Percentiles rank a stretch among this genome's conserved stretches.
Conservation (phyloP, 441 rosid species). For the Erodium texanum region DNA sequence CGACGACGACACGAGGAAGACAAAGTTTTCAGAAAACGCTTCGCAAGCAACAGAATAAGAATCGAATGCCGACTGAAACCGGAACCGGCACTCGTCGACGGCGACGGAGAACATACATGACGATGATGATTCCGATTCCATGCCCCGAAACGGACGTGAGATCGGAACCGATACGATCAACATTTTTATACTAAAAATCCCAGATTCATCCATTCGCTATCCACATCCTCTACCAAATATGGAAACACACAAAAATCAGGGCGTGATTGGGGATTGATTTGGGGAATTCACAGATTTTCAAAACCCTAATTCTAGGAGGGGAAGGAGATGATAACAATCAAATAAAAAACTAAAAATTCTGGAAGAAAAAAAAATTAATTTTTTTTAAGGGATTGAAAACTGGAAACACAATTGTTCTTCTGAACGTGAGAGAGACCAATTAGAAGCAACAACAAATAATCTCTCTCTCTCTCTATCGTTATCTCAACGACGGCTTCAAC, state of each 20-base stretch:
- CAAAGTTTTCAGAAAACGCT: constrained; percentile 45
- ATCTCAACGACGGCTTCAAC: background rate
- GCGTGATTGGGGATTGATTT: no score
- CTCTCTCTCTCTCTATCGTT: background rate
- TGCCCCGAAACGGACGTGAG: constrained; percentile 9
- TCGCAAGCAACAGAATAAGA: constrained; percentile 58
- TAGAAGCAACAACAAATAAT: background rate
- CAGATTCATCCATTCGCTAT: constrained; percentile 19
- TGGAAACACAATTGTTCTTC: background rate
- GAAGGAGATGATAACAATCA: no score
- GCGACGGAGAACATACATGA: constrained; percentile 20
- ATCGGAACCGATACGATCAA: constrained; percentile 13
- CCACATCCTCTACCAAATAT: constrained; percentile 16
- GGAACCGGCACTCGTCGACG: constrained; percentile 36
- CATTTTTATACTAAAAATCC: constrained; percentile 21
- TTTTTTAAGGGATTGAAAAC: background rate
- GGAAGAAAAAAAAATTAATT: no score
- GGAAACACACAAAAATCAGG: no score
- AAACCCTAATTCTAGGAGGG: background rate
- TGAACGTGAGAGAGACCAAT: background rate
- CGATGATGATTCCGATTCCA: constrained; percentile 20
- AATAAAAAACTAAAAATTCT: no score
- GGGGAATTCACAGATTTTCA: background rate
- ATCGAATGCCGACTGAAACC: constrained; percentile 51
- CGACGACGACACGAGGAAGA: no score